Base-by-base conservation (phyloP, 139 green algal species). In the Chlorella ohadii region DNA sequence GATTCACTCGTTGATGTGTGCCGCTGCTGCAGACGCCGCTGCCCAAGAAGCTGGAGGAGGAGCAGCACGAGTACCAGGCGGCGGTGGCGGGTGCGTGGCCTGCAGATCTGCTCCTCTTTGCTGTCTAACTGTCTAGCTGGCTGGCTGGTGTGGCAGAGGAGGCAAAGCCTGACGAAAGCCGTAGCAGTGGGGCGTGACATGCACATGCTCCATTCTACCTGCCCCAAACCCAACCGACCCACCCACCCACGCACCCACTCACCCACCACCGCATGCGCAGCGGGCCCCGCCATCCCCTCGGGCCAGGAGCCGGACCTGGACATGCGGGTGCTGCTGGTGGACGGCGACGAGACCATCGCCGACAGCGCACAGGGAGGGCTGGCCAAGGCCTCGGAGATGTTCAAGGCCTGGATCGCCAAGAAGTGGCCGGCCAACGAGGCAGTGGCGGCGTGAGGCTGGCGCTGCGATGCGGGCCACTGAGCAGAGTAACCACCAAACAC, bases 271-370 rank as follows among this genome's bases (percentile, higher is more conserved):
- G 2, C 51, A 4, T 13, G 15, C 51, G 51, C 51, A 22, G 79
- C 82, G 0, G 89, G 89, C 2, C 88, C 89, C 36, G 85, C 78
- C 63, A 83, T 93, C 61, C 65, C 57, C 7, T 64, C 87, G 11
- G 94, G 93, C 22, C 59, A 79, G 17, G 82, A 91, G 67, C 71
- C 90, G 0, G 91, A 96, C 73, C 87, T 98, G 27, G 91, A 82
- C 66, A 97, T 98, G 94, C 87, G 85, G n/a, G 82, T 96, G n/a
- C 77, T 91, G 39, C 88, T 97, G 56, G 91, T 94, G 73, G 89
- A 98, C 78, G 94, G 94, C 0, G 94, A 98, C 77, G 92, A 95
- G 80, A 34, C 63, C 28, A 41, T 71, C 17, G 64, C 64, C 13
- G 34, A 47, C 67, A 76, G 70, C 25, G 70, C 44, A 4, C 91